Evolutionary conservation across 805 yeast genomes (phyloP), one percentile per base, ranked within the genome.

Genomic region (Komagataella phaffii): DNA sequence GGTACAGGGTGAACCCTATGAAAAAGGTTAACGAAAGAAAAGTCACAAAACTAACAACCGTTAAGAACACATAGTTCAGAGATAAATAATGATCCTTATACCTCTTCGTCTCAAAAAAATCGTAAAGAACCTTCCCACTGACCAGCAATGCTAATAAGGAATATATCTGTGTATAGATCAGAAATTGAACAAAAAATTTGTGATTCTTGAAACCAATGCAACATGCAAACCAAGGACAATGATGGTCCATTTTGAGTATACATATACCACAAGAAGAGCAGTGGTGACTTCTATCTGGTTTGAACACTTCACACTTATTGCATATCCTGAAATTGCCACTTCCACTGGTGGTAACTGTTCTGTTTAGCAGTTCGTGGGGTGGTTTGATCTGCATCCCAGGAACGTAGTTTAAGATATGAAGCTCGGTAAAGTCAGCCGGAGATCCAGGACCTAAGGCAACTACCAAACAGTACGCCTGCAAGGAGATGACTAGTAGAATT

Each of bases 191-290:
- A 61, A 90, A 91, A 62, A 71, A 78, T 66, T 88, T 85, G 56
- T 86, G 89, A 65, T 91, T 91, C 24, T 69, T 68, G 65, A 79
- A 84, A 0, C 98, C 98, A 53, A 91, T 77, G 64, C 97, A 90
- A 4, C 80, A 72, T 1, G 95, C 83, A 64, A 89, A 88, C 98
- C 98, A 91, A 0, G 97, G 97, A 56, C 83, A 78, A 60, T 78
- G 81, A 56, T 78, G 83, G 62, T 78, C 83, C 83, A 78, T 78
- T 47, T 69, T 58, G 45, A 78, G 59, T 2, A 76, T 62, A 61
- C 83, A 78, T 51, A 56, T 62, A 2, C 67, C 65, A 52, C 80
- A 75, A 14, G 73, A 56, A 1, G 80, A 72, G 59, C 83, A 78
- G 60, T 78, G 83, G 58, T 78, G 83, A 51, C 77, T 67, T 53